Evolutionary conservation across 2,329 filamentous ascomycete genomes (phyloP).

Genomic region (Talaromyces marneffei): DNA sequence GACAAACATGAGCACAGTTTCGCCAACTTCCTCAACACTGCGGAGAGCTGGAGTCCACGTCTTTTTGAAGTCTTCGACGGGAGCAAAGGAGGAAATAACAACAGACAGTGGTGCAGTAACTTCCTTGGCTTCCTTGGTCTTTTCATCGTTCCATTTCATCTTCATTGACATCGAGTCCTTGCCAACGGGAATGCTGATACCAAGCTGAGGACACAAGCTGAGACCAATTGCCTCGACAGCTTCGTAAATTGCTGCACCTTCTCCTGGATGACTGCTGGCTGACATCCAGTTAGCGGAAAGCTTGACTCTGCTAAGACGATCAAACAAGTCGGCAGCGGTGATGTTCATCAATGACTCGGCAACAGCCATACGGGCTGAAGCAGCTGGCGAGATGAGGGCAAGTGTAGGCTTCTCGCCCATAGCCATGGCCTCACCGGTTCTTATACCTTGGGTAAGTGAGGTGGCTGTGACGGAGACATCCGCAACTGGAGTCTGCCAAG

Average conservation of each 20-base stretch:
- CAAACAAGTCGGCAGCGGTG: slow-evolving; percentile 69
- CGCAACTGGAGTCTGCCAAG: slow-evolving; percentile 90
- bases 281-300: slow-evolving; percentile 99
- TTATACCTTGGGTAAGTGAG: slow-evolving; percentile 65
- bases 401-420: slow-evolving; percentile 91
- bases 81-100: slow-evolving; percentile 83
- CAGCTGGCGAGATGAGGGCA: slow-evolving; percentile 80
- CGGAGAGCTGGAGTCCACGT: slow-evolving; percentile 93
- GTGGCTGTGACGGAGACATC: slow-evolving; percentile 91
- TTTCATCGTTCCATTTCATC: slow-evolving; percentile 79
- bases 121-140: slow-evolving; percentile 64
- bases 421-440: slow-evolving; percentile 90
- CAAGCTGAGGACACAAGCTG: slow-evolving; percentile 84
- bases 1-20: slow-evolving; percentile 82
- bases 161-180: slow-evolving; percentile 99
- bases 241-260: slow-evolving; percentile 87
- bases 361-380: slow-evolving; percentile 94
- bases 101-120: slow-evolving; percentile 89
- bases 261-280: slow-evolving; percentile 85
- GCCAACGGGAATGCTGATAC: slow-evolving; percentile 88
- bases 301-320: slow-evolving; percentile 70
- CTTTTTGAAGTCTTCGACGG: slow-evolving; percentile 72
- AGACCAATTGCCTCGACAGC: slow-evolving; percentile 89
- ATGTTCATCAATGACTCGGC: slow-evolving; percentile 91
- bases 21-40: slow-evolving; percentile 77